A percentile compares a stretch with the other conserved stretches of the same genome.
Evolutionary conservation across 495 filamentous ascomycete genomes (phyloP).

Genomic region (Wilcoxina mikolae): DNA sequence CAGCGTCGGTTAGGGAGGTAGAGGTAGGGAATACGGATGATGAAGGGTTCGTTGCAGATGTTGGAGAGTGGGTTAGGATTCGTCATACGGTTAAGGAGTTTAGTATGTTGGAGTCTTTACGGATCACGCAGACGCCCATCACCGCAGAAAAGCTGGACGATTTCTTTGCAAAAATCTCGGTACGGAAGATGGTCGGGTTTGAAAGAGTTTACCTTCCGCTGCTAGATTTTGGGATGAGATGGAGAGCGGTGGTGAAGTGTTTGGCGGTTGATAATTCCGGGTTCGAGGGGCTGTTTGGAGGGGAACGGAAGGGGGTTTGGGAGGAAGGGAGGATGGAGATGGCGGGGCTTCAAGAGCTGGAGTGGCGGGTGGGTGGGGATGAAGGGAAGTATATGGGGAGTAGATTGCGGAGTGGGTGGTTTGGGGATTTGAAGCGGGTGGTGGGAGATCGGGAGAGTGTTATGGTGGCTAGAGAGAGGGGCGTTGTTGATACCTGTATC

Average conservation of each 20-base stretch:
- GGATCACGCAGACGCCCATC: slow-evolving; percentile 16
- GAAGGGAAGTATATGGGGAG: neutral
- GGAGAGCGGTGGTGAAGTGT: slow-evolving; percentile 11
- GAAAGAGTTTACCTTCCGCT: slow-evolving; percentile 4
- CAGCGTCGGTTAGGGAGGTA: slow-evolving; percentile 12
- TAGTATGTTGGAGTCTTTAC: slow-evolving; percentile 14
- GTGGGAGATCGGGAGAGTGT: neutral
- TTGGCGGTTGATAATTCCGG: slow-evolving; percentile 6
- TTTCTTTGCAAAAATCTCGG: slow-evolving; percentile 13
- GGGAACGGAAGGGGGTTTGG: slow-evolving; percentile 4
- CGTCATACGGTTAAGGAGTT: neutral
- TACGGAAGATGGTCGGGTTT: slow-evolving; percentile 2
- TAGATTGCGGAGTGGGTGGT: neutral
- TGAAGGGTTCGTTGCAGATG: slow-evolving; percentile 14
- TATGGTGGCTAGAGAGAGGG: neutral
- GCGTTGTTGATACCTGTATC: neutral
- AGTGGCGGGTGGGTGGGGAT: slow-evolving; percentile 8
- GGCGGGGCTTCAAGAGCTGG: slow-evolving; percentile 18
- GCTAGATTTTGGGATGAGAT: neutral
- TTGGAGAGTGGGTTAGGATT: slow-evolving; percentile 15
- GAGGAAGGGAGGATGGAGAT: slow-evolving; percentile 13
- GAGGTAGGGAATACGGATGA: slow-evolving; percentile 20
- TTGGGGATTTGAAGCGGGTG: neutral
- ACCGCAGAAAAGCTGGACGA: slow-evolving; percentile 15
- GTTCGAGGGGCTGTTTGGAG: slow-evolving; percentile 19